These are phyloP conservation scores for Cladosporium sp. DNA, from an alignment of 2,329 filamentous ascomycete genomes.

Conservation along the genomic window DNA sequence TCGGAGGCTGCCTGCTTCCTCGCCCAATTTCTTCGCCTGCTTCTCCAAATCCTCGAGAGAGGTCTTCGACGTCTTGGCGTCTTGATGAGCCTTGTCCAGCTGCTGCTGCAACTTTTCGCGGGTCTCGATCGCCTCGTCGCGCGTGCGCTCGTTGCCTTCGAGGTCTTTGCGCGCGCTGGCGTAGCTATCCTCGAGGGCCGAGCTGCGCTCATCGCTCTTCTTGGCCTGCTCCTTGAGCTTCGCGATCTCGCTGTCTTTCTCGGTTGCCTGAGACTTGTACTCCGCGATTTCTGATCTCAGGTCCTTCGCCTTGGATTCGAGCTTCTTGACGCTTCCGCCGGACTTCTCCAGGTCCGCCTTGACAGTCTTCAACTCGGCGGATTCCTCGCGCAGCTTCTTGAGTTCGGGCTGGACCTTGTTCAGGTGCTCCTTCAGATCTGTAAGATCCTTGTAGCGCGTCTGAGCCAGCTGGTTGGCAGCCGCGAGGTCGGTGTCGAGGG, in stretches of 20 bases:
- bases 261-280: conserved; percentile 65
- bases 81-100: conserved; percentile 67
- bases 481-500: conserved; percentile 75
- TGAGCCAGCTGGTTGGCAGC: conserved; percentile 85
- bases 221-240: conserved; percentile 72
- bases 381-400: conserved; percentile 71
- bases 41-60: conserved; percentile 71
- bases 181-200: conserved; percentile 75
- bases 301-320: conserved; percentile 81
- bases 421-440: conserved; percentile 72
- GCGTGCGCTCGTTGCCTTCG: conserved; percentile 71
- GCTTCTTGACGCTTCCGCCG: conserved; percentile 61
- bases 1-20: conserved; percentile 63
- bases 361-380: conserved; percentile 65
- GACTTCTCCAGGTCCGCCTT: conserved; percentile 70
- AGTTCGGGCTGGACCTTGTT: conserved; percentile 86
- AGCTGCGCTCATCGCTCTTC: conserved; percentile 66
- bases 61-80: conserved; percentile 54
- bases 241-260: conserved; percentile 75
- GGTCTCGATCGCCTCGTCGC: conserved; percentile 69
- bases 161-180: conserved; percentile 71
- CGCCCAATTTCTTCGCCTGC: conserved; percentile 62
- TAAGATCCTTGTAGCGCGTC: conserved; percentile 81
- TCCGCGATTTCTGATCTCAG: conserved; percentile 68
- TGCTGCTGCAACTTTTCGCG: conserved; percentile 69